These are phyloP conservation scores for Diaporthe batatas DNA, from an alignment of 2,329 filamentous ascomycete genomes.

Conservation along the genomic window DNA sequence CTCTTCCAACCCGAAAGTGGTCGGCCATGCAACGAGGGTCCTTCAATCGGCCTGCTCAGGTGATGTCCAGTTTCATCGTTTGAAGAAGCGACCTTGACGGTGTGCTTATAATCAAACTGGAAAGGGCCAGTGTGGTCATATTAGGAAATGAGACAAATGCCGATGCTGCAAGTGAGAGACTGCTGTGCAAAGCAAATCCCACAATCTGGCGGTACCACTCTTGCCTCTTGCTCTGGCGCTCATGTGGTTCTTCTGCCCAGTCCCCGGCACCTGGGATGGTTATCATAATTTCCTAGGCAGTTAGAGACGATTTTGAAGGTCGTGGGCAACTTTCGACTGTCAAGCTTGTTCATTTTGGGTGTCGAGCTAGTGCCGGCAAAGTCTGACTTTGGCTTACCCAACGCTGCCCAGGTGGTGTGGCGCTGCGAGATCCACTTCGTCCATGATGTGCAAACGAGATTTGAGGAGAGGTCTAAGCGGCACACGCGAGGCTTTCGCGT, in stretches of 20 bases:
- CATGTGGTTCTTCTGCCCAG: background rate
- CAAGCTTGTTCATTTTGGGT: rapidly evolving
- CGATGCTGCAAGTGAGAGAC: background rate
- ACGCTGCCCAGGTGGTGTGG: background rate
- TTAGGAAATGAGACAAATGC: background rate
- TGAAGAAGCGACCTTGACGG: background rate
- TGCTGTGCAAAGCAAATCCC: background rate
- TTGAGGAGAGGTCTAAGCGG: background rate
- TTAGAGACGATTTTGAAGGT: background rate
- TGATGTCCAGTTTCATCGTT: background rate
- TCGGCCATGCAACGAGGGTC: too few relatives aligned
- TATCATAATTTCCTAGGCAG: background rate
- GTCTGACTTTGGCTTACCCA: background rate
- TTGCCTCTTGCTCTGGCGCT: background rate
- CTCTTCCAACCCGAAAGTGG: background rate
- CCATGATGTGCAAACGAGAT: rapidly evolving
- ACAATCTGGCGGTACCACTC: background rate
- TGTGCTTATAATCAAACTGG: too few relatives aligned
- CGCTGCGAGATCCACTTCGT: too few relatives aligned
- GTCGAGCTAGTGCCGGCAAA: rapidly evolving
- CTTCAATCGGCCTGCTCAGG: too few relatives aligned
- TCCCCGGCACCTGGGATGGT: background rate
- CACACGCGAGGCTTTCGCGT: too few relatives aligned
- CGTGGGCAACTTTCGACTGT: background rate
- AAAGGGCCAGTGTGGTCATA: background rate